phyloP scores from a whole-genome alignment of 148 eudicot species.

The Chenopodium formosanum region DNA sequence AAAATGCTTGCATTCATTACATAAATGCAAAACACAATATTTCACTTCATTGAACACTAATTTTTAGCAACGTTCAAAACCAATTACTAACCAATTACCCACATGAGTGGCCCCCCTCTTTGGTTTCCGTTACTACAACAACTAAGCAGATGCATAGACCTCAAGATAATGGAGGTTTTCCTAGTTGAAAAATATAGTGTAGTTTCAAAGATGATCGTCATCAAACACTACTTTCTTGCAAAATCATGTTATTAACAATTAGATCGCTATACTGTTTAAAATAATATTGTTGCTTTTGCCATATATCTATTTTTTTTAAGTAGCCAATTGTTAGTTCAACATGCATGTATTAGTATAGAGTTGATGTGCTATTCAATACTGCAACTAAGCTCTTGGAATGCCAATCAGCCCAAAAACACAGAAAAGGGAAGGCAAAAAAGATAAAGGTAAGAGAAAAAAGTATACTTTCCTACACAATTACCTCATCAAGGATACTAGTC shows the following conservation, averaged over 20 bases:
- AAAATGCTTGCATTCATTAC: no score
- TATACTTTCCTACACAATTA: constrained; percentile 22
- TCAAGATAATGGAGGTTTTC: neutral
- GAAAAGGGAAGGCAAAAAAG: neutral
- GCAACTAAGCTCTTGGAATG: neutral
- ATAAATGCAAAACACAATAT: no score
- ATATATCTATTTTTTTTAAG: neutral
- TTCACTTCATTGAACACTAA: no score
- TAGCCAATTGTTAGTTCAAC: neutral
- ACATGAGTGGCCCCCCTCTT: no score
- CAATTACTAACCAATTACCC: no score
- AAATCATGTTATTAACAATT: neutral
- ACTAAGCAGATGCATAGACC: no score
- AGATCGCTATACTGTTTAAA: neutral
- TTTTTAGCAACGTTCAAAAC: no score
- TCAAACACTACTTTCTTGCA: neutral
- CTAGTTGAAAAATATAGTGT: neutral
- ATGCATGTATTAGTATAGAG: no score
- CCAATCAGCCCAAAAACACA: neutral
- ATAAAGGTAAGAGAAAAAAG: neutral
- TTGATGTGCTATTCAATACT: no score
- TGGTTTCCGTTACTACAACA: no score
- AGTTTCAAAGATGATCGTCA: neutral
- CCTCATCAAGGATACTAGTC: constrained; percentile 50
- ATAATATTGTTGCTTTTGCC: no score